Conservation (phyloP, 1,139 yeast species). For the Yamadazyma spencermartinsiae region DNA sequence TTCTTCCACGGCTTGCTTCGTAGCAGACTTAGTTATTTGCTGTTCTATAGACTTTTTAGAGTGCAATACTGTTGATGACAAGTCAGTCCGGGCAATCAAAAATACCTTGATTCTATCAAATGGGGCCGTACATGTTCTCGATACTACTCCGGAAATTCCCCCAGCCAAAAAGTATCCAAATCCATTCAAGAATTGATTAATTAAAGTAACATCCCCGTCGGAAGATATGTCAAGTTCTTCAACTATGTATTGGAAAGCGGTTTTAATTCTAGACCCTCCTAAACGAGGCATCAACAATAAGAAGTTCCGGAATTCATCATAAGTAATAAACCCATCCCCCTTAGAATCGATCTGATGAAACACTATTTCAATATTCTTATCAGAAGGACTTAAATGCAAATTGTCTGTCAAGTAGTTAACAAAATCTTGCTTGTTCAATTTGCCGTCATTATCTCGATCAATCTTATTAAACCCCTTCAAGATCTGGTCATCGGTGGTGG, state of each 20-base stretch:
- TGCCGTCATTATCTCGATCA: constrained; percentile 79
- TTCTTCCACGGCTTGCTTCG: constrained; percentile 37
- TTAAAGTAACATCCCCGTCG: constrained; percentile 89
- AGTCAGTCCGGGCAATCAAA: constrained; percentile 86
- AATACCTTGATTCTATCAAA: constrained; percentile 93
- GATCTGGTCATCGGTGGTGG: constrained; percentile 68
- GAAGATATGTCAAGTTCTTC: constrained; percentile 80
- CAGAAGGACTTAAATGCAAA: constrained; percentile 54
- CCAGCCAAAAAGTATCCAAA: constrained; percentile 92
- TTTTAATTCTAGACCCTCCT: constrained; percentile 66
- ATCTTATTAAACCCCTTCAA: constrained; percentile 66
- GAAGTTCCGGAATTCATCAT: constrained; percentile 84
- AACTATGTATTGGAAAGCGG: constrained; percentile 79
- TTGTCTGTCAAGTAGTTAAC: constrained; percentile 57
- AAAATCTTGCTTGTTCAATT: constrained; percentile 64
- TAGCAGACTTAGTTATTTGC: constrained; percentile 37
- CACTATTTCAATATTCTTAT: constrained; percentile 55
- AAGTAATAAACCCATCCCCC: constrained; percentile 71
- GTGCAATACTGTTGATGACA: constrained; percentile 65
- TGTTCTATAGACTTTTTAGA: constrained; percentile 53
- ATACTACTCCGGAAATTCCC: constrained; percentile 92
- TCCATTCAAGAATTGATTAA: constrained; percentile 77
- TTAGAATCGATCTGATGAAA: constrained; percentile 61
- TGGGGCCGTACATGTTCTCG: constrained; percentile 98
- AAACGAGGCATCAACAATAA: constrained; percentile 78